Conservation (phyloP, 768 basidiomycete species). For the Phanerodontia chrysosporium region DNA sequence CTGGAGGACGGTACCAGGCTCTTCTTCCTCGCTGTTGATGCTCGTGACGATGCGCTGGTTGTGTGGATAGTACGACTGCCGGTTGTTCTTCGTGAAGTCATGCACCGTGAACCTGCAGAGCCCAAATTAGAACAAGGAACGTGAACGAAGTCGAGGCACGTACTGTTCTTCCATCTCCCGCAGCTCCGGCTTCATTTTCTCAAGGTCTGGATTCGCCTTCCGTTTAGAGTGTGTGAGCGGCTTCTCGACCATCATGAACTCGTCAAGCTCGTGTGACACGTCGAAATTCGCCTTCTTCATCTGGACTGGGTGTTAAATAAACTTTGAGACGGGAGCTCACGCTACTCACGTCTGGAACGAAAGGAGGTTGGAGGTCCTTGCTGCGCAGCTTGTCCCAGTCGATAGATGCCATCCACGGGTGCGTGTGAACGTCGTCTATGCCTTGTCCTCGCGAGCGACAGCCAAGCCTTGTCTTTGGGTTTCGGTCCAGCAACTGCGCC, state of each 20-base stretch:
- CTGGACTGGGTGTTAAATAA: slow-evolving; percentile 36
- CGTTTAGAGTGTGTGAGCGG: slow-evolving; percentile 94
- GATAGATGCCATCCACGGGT: slow-evolving; percentile 81
- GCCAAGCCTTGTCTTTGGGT: slow-evolving; percentile 73
- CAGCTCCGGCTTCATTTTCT: slow-evolving; percentile 87
- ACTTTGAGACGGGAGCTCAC: not conserved
- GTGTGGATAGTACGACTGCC: slow-evolving; percentile 86
- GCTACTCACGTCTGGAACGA: slow-evolving; percentile 84
- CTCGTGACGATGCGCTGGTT: slow-evolving; percentile 54
- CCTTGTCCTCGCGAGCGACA: slow-evolving; percentile 69
- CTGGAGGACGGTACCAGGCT: slow-evolving; percentile 26
- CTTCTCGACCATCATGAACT: slow-evolving; percentile 95
- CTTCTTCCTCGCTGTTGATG: slow-evolving; percentile 18
- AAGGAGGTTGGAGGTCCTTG: slow-evolving; percentile 74
- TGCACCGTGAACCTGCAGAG: slow-evolving; percentile 77
- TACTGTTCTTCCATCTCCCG: slow-evolving; percentile 92
- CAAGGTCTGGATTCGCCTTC: slow-evolving; percentile 83
- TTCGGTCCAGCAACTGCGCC: slow-evolving; percentile 77
- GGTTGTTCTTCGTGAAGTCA: slow-evolving; percentile 69
- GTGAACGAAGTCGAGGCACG: slow-evolving; percentile 24
- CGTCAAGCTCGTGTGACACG: slow-evolving; percentile 94
- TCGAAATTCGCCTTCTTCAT: slow-evolving; percentile 98
- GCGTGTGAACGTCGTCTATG: slow-evolving; percentile 70
- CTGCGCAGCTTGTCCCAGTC: slow-evolving; percentile 77
- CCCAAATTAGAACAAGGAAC: slow-evolving; percentile 5